Conservation (phyloP, 768 basidiomycete genomes). For the Porphyrellus cyaneotinctus region DNA sequence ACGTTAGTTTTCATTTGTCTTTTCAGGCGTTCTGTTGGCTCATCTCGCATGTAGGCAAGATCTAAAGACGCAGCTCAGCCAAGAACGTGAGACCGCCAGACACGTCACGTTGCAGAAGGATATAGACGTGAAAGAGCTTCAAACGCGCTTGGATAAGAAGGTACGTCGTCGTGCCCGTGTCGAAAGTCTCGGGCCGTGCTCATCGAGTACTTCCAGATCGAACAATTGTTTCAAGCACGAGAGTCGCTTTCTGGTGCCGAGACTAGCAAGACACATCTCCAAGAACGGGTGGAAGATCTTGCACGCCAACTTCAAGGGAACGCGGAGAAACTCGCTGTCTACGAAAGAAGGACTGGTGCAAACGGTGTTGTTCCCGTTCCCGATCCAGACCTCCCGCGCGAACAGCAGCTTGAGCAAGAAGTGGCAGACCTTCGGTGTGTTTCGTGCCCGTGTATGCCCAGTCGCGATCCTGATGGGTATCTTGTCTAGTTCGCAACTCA, state of each 20-base stretch:
- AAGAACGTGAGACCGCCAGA: slow-evolving; percentile 73
- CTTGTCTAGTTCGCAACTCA: slow-evolving; percentile 58
- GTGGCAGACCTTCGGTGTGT: slow-evolving; percentile 79
- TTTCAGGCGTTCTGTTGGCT: background rate
- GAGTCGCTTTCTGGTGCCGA: slow-evolving; percentile 69
- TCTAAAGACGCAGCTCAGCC: slow-evolving; percentile 58
- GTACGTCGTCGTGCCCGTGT: slow-evolving; percentile 38
- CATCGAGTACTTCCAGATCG: slow-evolving; percentile 38
- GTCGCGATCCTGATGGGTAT: background rate
- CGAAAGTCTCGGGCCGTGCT: slow-evolving; percentile 1
- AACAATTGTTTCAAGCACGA: slow-evolving; percentile 64
- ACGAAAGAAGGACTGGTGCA: slow-evolving; percentile 57
- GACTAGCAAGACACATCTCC: slow-evolving; percentile 74
- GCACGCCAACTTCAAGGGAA: slow-evolving; percentile 65
- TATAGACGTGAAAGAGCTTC: slow-evolving; percentile 72
- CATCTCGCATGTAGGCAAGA: slow-evolving; percentile 54
- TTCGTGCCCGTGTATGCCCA: background rate
- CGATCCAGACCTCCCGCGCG: slow-evolving; percentile 52
- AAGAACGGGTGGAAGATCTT: slow-evolving; percentile 51
- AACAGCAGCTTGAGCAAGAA: slow-evolving; percentile 79
- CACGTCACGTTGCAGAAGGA: slow-evolving; percentile 77
- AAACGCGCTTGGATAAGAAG: slow-evolving; percentile 62
- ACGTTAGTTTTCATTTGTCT: slow-evolving; percentile 44
- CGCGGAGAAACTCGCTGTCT: slow-evolving; percentile 82
- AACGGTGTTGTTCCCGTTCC: slow-evolving; percentile 31